Percentiles rank a stretch among this genome's conserved stretches.
These are phyloP conservation scores for Oryza coarctata DNA, from an alignment of 176 grass and related monocot genomes.

Conservation along the genomic window DNA sequence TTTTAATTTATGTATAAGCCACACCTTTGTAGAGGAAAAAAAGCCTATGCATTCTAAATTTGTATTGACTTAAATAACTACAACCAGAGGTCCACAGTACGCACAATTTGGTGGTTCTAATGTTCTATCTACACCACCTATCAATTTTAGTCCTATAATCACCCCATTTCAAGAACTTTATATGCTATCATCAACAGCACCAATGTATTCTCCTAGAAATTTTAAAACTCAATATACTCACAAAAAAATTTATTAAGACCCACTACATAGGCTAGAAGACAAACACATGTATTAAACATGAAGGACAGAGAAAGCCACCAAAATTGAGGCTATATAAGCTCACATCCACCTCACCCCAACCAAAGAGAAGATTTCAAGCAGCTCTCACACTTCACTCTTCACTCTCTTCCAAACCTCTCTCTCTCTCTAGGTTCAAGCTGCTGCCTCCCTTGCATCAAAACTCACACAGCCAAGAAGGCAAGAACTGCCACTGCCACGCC, in stretches of 20 bases:
- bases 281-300: neutral
- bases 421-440: no score
- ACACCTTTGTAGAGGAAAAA: neutral
- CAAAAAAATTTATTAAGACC: neutral
- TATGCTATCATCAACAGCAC: constrained; percentile 6
- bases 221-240: neutral
- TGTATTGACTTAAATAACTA: neutral
- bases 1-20: neutral
- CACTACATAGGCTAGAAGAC: neutral
- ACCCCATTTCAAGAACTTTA: neutral
- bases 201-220: neutral
- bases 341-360: constrained; percentile 13
- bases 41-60: neutral
- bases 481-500: neutral
- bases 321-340: constrained; percentile 42
- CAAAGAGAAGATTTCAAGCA: neutral
- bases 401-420: neutral
- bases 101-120: neutral
- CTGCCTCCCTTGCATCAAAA: no score
- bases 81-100: neutral
- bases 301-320: neutral
- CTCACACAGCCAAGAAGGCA: neutral
- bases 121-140: neutral
- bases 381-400: neutral
- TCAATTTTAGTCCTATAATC: neutral